A percentile compares a stretch with the other conserved stretches of the same genome.
phyloP scores from a whole-genome alignment of 768 basidiomycete species.

The Pleurotus tuber-regium region DNA sequence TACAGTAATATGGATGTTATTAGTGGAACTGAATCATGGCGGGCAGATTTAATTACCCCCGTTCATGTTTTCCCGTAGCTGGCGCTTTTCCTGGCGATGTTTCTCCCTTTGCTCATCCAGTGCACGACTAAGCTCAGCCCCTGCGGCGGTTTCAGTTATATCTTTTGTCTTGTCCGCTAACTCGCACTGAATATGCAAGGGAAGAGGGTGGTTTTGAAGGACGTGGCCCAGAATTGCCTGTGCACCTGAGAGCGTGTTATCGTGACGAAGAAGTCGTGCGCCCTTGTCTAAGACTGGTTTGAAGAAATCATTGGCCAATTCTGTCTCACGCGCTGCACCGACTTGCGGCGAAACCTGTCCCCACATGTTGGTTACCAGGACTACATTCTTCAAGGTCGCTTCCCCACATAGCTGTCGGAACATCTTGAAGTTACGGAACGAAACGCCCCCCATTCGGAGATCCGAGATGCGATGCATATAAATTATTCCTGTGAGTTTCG shows the following conservation, averaged over 20 bases:
- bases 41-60: not conserved
- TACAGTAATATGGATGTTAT: not conserved
- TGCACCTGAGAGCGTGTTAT: conserved; percentile 27
- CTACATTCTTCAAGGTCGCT: conserved; percentile 39
- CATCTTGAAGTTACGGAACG: conserved; percentile 40
- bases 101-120: conserved; percentile 11
- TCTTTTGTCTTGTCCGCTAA: conserved; percentile 16
- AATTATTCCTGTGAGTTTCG: conserved; percentile 37
- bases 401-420: conserved; percentile 48
- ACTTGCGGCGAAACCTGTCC: conserved; percentile 30
- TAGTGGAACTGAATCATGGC: no score
- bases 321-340: conserved; percentile 29
- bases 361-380: conserved; percentile 52
- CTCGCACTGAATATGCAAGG: conserved; percentile 19
- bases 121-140: conserved; percentile 14
- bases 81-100: conserved; percentile 13
- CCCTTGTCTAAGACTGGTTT: conserved; percentile 41
- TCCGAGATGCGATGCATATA: conserved; percentile 45
- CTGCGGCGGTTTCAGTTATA: conserved; percentile 36
- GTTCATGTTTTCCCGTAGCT: conserved; percentile 14
- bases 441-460: conserved; percentile 37
- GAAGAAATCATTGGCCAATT: conserved; percentile 39
- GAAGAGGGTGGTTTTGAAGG: conserved; percentile 10
- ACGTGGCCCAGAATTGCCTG: conserved; percentile 30
- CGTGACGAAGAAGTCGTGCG: conserved; percentile 35